Evolutionary conservation across 805 yeast species (phyloP).

Genomic region (Metschnikowia borealis): DNA sequence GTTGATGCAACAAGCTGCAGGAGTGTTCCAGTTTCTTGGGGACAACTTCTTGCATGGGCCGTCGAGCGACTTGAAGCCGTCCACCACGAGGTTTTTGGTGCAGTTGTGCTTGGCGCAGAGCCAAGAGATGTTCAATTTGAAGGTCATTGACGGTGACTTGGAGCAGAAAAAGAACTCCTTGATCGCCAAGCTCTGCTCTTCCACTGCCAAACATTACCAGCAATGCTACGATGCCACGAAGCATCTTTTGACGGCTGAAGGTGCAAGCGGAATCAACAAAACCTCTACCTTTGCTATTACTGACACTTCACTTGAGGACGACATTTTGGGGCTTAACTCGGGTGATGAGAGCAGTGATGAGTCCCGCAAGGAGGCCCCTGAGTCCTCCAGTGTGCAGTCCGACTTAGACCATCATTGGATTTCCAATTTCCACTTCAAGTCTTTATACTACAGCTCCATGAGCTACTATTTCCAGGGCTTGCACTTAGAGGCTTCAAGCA

Average conservation of each 20-base stretch:
- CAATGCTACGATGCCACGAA: slow-evolving; percentile 45
- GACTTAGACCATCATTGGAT: slow-evolving; percentile 46
- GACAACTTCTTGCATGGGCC: slow-evolving; percentile 91
- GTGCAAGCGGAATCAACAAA: slow-evolving; percentile 10
- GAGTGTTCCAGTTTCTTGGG: slow-evolving; percentile 64
- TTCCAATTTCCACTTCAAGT: slow-evolving; percentile 48
- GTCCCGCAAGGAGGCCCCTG: slow-evolving; percentile 9
- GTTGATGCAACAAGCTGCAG: slow-evolving; percentile 70
- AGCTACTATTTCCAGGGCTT: slow-evolving; percentile 59
- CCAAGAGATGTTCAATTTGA: slow-evolving; percentile 75
- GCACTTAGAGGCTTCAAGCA: slow-evolving; percentile 48
- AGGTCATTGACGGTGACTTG: slow-evolving; percentile 49
- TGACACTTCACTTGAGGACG: slow-evolving; percentile 27
- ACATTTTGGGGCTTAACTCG: slow-evolving; percentile 9
- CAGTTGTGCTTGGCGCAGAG: slow-evolving; percentile 79
- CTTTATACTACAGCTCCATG: slow-evolving; percentile 52
- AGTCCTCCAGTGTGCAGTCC: slow-evolving; percentile 20
- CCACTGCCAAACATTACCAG: slow-evolving; percentile 55
- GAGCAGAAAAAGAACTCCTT: slow-evolving; percentile 59
- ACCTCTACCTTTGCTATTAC: slow-evolving; percentile 17
- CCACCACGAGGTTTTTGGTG: slow-evolving; percentile 60
- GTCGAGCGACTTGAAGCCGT: slow-evolving; percentile 66
- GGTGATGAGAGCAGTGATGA: slow-evolving; percentile 12
- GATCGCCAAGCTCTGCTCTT: slow-evolving; percentile 68
- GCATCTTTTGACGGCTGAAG: slow-evolving; percentile 17